Percentiles rank a stretch among this genome's conserved stretches.
Conservation (phyloP, 148 eudicot species). For the Salicornia ramosissima region DNA sequence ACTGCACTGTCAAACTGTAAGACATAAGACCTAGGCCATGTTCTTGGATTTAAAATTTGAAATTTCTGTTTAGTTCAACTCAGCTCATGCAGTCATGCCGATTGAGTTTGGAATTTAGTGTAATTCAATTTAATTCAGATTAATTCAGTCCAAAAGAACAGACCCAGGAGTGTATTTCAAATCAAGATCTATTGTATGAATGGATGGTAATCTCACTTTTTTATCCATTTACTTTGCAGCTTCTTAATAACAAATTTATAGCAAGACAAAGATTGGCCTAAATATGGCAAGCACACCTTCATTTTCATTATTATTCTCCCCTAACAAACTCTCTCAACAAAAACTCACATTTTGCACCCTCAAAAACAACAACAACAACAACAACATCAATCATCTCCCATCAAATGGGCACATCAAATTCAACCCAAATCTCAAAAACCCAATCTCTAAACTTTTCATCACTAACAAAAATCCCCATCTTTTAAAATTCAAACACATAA, state of each 20-base stretch:
- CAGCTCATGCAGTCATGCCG: too few relatives aligned
- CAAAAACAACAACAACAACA: conserved; percentile 5
- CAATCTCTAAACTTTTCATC: conserved; percentile 30
- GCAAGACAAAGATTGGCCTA: not conserved
- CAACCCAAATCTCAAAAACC: conserved; percentile 34
- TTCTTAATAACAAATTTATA: not conserved
- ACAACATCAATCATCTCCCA: not conserved
- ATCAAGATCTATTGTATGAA: too few relatives aligned
- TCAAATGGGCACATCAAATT: conserved; percentile 25
- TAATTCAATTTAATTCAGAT: too few relatives aligned
- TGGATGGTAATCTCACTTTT: too few relatives aligned
- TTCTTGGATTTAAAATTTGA: too few relatives aligned
- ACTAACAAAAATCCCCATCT: conserved; percentile 26
- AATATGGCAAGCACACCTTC: conserved; percentile 13
- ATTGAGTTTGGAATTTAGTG: too few relatives aligned
- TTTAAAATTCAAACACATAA: conserved; percentile 13
- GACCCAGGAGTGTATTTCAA: too few relatives aligned
- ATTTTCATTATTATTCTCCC: not conserved
- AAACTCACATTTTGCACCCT: conserved; percentile 16
- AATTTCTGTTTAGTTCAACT: too few relatives aligned
- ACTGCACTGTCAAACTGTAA: too few relatives aligned
- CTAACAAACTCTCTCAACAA: conserved; percentile 22
- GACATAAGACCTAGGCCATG: too few relatives aligned
- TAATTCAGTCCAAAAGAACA: too few relatives aligned
- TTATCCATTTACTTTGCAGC: not conserved